Evolutionary conservation across 106 monocot species (phyloP).

Genomic region (Ottelia alismoides): DNA sequence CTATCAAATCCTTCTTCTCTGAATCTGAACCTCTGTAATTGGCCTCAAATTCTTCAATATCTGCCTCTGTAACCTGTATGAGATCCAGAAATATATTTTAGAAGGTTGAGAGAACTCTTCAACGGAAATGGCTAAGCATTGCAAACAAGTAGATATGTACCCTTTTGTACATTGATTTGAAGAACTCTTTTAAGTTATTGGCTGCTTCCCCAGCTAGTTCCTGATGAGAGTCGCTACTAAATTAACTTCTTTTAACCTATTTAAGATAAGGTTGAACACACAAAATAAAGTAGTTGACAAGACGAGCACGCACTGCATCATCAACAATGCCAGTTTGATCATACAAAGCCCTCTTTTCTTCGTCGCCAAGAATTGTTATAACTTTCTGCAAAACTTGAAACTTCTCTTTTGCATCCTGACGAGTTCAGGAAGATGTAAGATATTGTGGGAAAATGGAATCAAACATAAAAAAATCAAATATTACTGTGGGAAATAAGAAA

Average conservation of each 20-base stretch:
- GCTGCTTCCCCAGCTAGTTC: constrained; percentile 63
- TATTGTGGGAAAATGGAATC: neutral
- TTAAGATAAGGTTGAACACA: neutral
- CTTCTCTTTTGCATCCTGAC: constrained; percentile 93
- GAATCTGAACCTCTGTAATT: constrained; percentile 90
- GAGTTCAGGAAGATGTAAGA: neutral
- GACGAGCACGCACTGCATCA: constrained; percentile 39
- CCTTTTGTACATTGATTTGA: constrained; percentile 69
- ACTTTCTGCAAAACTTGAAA: constrained; percentile 96
- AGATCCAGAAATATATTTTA: neutral
- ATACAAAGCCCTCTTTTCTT: constrained; percentile 87
- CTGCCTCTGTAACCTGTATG: constrained; percentile 71
- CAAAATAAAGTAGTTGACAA: neutral
- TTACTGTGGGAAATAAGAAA: too few relatives aligned
- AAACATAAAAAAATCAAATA: neutral
- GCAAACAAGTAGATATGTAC: constrained; percentile 16
- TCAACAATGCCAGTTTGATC: constrained; percentile 90
- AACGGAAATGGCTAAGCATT: neutral
- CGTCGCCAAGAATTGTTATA: constrained; percentile 91
- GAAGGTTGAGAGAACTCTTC: neutral
- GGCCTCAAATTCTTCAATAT: constrained; percentile 95
- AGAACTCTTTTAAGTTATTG: constrained; percentile 73
- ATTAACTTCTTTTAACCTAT: neutral
- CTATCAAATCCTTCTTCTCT: constrained; percentile 85
- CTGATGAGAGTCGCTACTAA: constrained; percentile 13